Conservation (phyloP, 768 basidiomycete genomes). For the Leccinum disarticulatum region DNA sequence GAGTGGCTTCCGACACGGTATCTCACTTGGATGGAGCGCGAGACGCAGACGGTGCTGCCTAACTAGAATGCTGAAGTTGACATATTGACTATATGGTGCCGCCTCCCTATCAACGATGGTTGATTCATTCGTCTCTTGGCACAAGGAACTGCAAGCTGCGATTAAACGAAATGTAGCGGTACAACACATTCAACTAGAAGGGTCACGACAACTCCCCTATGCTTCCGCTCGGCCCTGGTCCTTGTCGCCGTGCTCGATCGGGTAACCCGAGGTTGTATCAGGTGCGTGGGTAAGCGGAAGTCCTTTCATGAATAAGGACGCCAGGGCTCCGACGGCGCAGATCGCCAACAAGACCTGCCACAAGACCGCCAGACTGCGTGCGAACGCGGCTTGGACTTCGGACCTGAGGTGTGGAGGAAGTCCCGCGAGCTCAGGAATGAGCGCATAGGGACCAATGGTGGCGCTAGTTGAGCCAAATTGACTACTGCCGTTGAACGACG, state of each 20-base stretch:
- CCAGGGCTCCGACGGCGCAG: slow-evolving; percentile 14
- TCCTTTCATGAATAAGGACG: slow-evolving; percentile 20
- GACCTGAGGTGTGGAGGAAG: slow-evolving; percentile 35
- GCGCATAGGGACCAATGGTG: slow-evolving; percentile 35
- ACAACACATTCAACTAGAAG: neutral
- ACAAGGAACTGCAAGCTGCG: neutral
- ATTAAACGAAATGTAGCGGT: neutral
- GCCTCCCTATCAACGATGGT: neutral
- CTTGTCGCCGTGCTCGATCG: neutral
- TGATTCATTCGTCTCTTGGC: neutral
- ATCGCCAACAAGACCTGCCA: slow-evolving; percentile 47
- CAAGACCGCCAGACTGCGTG: slow-evolving; percentile 36
- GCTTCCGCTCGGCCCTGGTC: neutral
- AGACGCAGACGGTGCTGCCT: neutral
- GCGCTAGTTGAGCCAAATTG: slow-evolving; percentile 22
- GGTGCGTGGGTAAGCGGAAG: slow-evolving; percentile 3
- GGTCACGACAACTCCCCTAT: neutral
- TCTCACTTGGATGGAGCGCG: slow-evolving; percentile 36
- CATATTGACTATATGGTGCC: neutral
- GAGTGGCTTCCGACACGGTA: slow-evolving; percentile 64
- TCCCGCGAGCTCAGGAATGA: slow-evolving; percentile 41
- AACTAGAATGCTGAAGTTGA: neutral
- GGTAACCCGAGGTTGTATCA: slow-evolving; percentile 3
- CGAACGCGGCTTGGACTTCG: slow-evolving; percentile 44
- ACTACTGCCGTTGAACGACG: slow-evolving; percentile 28